phyloP scores from a whole-genome alignment of 352 stramenopile species.

The Plasmopara halstedii region DNA sequence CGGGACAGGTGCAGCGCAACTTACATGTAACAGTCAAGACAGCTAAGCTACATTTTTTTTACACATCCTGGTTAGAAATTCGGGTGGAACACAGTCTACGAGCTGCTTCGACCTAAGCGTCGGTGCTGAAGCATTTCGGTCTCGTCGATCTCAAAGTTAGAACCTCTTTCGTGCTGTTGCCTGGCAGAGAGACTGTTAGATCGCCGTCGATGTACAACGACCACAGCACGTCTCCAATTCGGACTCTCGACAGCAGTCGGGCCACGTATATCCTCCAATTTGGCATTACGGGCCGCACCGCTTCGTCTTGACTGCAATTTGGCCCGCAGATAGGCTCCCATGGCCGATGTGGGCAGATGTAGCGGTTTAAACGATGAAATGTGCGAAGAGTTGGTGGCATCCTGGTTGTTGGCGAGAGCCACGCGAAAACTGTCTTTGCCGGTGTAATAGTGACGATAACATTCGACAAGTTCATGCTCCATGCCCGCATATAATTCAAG shows the following conservation, averaged over 20 bases:
- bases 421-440: slow-evolving; percentile 37
- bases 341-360: slow-evolving; percentile 47
- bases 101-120: slow-evolving; percentile 10
- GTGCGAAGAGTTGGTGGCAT: slow-evolving; percentile 5
- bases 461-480: slow-evolving; percentile 57
- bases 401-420: slow-evolving; percentile 15
- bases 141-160: slow-evolving; percentile 10
- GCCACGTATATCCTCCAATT: slow-evolving; percentile 45
- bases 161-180: slow-evolving; percentile 10
- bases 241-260: slow-evolving; percentile 17
- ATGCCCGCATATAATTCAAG: slow-evolving; percentile 45
- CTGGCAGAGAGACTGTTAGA: slow-evolving; percentile 16
- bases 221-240: slow-evolving; percentile 13
- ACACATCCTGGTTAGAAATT: neutral
- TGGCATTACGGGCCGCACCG: slow-evolving; percentile 21
- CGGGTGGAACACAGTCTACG: slow-evolving; percentile 1
- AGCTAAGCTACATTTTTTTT: slow-evolving; percentile 7
- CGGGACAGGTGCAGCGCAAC: slow-evolving; percentile 1
- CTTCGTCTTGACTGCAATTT: slow-evolving; percentile 37
- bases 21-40: slow-evolving; percentile 1
- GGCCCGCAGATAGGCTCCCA: slow-evolving; percentile 45
- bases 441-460: slow-evolving; percentile 60
- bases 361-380: slow-evolving; percentile 18
- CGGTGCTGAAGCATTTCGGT: slow-evolving; percentile 7
- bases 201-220: slow-evolving; percentile 13